Base-by-base conservation (phyloP, 1,139 yeast species). In the Diutina rugosa region DNA sequence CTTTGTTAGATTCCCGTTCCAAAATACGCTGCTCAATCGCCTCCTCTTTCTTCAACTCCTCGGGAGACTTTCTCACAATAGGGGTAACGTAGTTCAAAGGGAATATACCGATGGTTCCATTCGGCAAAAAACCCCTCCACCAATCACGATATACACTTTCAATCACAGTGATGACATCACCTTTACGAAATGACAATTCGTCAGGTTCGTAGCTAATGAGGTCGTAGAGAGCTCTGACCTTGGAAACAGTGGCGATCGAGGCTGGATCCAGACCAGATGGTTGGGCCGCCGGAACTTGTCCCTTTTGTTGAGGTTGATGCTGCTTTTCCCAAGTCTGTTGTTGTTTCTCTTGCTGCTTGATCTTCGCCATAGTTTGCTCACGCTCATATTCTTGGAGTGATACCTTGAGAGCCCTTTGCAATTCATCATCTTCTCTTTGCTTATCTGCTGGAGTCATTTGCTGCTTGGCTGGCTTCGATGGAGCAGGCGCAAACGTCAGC, bases 41-140 rank as follows among this genome's bases (percentile, higher is more conserved):
- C 7, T 62, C 52, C 58, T 76, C 80, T 26, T 63, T 62, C 1
- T 63, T 64, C 9, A 74, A 59, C 56, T 75, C 76, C 55, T 78
- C 78, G 1, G 81, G 77, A 0, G 88, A 76, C 51, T 87, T 85
- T 56, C 83, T 87, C 1, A 84, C 80, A 10, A 90, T 73, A 3
- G 91, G 91, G 2, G 90, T 82, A 1, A 93, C 98, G 66, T 93
- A 93, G 68, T 93, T 93, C 58, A 89, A 77, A 0, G 99, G 99
- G 70, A 93, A 90, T n/a, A 93, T 86, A 35, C 99, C 99, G 54
- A 83, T 76, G 57, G 78, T 78, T 0, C 97, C 97, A 58, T 81
- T 78, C 4, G 78, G 70, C 56, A 91, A 72, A 5, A 93, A 82
- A 5, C 99, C 99, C 62, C 90, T 79, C 87, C 97, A 89, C 99